These are phyloP conservation scores for Verticillium klebahnii DNA, from an alignment of 2,329 filamentous ascomycete genomes.

Conservation along the genomic window DNA sequence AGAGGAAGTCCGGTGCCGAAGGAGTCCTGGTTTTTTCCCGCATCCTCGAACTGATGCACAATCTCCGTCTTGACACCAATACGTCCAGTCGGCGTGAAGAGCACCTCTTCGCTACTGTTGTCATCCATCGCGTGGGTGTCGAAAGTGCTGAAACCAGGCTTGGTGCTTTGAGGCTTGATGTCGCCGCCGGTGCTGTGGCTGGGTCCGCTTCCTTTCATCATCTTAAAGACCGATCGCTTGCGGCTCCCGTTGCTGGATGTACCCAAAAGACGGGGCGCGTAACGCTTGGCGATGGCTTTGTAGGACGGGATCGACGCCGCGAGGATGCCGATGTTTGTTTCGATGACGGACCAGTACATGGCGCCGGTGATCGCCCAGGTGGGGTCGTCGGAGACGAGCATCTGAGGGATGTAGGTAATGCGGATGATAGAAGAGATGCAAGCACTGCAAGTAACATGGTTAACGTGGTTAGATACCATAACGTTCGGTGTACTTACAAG, in stretches of 20 bases:
- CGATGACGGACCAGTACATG: constrained; percentile 35
- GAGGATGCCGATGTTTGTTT: constrained; percentile 29
- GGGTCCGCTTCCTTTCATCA: constrained; percentile 8
- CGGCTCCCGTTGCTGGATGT: constrained; percentile 14
- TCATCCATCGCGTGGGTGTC: not conserved
- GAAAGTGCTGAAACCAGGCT: not conserved
- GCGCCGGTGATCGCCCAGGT: constrained; percentile 30
- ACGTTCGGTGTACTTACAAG: constrained; percentile 19
- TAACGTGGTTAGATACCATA: not conserved
- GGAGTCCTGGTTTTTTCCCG: not conserved
- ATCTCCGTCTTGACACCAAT: constrained; percentile 5
- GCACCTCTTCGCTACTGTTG: constrained; percentile 7
- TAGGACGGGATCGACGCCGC: constrained; percentile 29
- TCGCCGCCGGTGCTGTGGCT: not conserved
- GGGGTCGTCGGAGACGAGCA: constrained; percentile 29
- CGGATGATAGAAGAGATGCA: constrained; percentile 41
- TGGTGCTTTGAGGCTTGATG: not conserved
- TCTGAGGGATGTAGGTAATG: constrained; percentile 37
- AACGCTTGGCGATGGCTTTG: constrained; percentile 26
- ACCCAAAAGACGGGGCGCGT: constrained; percentile 31
- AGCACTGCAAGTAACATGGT: constrained; percentile 21
- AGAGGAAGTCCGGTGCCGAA: not conserved
- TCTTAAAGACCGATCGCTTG: constrained; percentile 7
- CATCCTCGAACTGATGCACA: constrained; percentile 1
- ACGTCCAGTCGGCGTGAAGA: constrained; percentile 1